Evolutionary conservation across 345 rosid genomes (phyloP).

Genomic region (Carallia brachiata): DNA sequence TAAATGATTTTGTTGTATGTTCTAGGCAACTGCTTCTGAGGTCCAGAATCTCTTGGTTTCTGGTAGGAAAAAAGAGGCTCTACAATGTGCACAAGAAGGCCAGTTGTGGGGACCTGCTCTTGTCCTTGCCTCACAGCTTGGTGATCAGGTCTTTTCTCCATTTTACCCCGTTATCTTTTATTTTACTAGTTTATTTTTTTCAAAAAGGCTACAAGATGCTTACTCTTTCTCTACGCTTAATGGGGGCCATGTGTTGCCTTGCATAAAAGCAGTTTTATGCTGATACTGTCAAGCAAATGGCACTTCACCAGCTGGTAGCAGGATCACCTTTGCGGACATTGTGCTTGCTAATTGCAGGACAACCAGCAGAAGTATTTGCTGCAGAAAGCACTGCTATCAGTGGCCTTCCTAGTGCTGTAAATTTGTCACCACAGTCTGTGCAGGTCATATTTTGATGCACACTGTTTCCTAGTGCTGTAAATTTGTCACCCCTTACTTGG

Average conservation of each 20-base stretch:
- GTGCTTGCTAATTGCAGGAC: conserved; percentile 95
- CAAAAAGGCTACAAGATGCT: conserved; percentile 9
- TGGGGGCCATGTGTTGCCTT: conserved; percentile 12
- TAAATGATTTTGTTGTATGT: conserved; percentile 19
- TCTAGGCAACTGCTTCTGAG: conserved; percentile 87
- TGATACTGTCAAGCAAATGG: conserved; percentile 96
- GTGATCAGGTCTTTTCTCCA: conserved; percentile 69
- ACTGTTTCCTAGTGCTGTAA: neutral
- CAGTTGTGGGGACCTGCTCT: conserved; percentile 99
- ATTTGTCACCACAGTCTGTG: conserved; percentile 43
- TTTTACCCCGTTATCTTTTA: neutral
- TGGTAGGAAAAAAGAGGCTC: conserved; percentile 86
- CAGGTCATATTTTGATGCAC: conserved; percentile 48
- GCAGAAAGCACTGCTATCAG: conserved; percentile 30
- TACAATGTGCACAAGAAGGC: conserved; percentile 86
- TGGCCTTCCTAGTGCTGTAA: conserved; percentile 37
- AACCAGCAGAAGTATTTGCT: conserved; percentile 88
- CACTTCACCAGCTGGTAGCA: conserved; percentile 78
- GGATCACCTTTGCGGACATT: conserved; percentile 97
- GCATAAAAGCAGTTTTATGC: conserved; percentile 69
- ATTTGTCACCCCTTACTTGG: neutral
- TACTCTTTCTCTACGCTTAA: neutral
- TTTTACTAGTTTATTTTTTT: conserved; percentile 6
- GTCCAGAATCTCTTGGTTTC: conserved; percentile 92
- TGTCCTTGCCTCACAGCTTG: conserved; percentile 92